Conservation (phyloP, 441 rosid genomes). For the Flueggea neowawraea region DNA sequence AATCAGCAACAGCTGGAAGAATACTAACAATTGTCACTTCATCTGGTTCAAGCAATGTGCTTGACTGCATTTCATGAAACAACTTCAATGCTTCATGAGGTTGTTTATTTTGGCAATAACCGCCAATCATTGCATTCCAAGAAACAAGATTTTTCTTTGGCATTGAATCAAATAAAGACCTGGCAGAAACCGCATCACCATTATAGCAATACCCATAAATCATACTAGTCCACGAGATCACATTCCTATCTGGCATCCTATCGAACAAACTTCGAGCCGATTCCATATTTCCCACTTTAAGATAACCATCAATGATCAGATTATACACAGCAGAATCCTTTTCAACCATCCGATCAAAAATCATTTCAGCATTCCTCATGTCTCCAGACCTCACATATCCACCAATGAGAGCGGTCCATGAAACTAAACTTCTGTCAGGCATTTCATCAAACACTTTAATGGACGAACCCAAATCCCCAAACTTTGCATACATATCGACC, state of each 20-base stretch:
- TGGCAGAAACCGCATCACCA: conserved; percentile 48
- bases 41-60: conserved; percentile 48
- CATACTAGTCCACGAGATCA: conserved; percentile 62
- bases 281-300: conserved; percentile 35
- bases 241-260: conserved; percentile 42
- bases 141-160: conserved; percentile 48
- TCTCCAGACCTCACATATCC: conserved; percentile 53
- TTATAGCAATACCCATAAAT: conserved; percentile 44
- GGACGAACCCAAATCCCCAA: conserved; percentile 46
- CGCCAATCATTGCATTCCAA: conserved; percentile 68
- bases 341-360: conserved; percentile 51
- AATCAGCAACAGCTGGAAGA: conserved; percentile 61
- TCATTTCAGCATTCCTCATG: conserved; percentile 34
- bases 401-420: conserved; percentile 69
- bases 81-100: conserved; percentile 51
- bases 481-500: conserved; percentile 79
- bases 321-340: conserved; percentile 50
- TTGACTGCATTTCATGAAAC: conserved; percentile 54
- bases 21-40: conserved; percentile 47
- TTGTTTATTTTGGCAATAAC: conserved; percentile 44
- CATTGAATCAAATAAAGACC: conserved; percentile 48
- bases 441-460: conserved; percentile 71
- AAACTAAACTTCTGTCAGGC: conserved; percentile 62
- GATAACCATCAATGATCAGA: conserved; percentile 50
- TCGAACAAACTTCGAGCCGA: conserved; percentile 47